Conservation (phyloP, 345 rosid species). For the Cardamine chenopodiifolia region DNA sequence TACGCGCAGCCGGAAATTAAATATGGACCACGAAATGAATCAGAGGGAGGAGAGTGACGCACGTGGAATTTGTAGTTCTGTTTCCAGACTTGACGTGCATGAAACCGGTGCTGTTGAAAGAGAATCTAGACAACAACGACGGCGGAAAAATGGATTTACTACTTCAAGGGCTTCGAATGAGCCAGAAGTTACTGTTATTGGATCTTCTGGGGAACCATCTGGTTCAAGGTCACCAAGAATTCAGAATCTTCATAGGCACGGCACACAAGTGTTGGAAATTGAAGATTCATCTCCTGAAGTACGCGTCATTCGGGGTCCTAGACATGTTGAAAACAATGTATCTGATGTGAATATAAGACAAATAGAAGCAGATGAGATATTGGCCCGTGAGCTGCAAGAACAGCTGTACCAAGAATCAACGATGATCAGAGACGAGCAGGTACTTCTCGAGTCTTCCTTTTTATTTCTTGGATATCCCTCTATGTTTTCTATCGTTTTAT, state of each 20-base stretch:
- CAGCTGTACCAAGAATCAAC: conserved; percentile 68
- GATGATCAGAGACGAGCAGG: conserved; percentile 51
- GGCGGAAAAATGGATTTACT: conserved; percentile 48
- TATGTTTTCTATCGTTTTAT: conserved; percentile 7
- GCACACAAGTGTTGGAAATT: conserved; percentile 48
- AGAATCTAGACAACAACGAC: conserved; percentile 47
- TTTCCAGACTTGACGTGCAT: conserved; percentile 27
- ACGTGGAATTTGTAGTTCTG: conserved; percentile 33
- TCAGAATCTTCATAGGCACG: conserved; percentile 39
- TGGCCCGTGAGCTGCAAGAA: conserved; percentile 93
- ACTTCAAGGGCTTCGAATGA: conserved; percentile 47
- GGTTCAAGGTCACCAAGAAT: conserved; percentile 58
- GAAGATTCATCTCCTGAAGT: conserved; percentile 52
- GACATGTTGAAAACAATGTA: conserved; percentile 44
- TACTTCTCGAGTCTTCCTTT: conserved; percentile 26
- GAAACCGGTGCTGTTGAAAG: conserved; percentile 33
- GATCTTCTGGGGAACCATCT: conserved; percentile 62
- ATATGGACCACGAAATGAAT: conserved; percentile 34
- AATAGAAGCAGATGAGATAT: conserved; percentile 82
- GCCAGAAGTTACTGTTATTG: conserved; percentile 53
- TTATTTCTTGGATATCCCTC: conserved; percentile 2
- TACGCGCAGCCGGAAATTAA: conserved; percentile 41
- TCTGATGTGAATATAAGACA: conserved; percentile 69
- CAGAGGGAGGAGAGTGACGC: conserved; percentile 38
- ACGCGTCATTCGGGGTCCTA: conserved; percentile 37